Conservation (phyloP, 768 basidiomycete species). For the Mycena vulgaris region DNA sequence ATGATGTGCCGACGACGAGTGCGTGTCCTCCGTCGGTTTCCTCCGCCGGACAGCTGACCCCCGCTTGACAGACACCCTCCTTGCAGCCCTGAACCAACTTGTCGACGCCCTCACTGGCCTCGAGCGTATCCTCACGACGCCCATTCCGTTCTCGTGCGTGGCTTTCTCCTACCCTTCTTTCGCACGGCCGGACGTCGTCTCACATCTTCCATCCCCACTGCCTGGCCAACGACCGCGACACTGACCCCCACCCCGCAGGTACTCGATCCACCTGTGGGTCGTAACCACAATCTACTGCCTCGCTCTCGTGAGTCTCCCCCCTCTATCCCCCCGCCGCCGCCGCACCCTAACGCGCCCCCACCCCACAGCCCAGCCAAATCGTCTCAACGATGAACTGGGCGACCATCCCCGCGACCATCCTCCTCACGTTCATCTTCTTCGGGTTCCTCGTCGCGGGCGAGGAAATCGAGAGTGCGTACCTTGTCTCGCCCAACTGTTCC, state of each 20-base stretch:
- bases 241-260: conserved; percentile 57
- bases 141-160: conserved; percentile 81
- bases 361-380: conserved; percentile 74
- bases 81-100: conserved; percentile 66
- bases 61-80: conserved; percentile 57
- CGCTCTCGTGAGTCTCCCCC: conserved; percentile 61
- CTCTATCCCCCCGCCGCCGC: not conserved
- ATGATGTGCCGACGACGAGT: conserved; percentile 77
- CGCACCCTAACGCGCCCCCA: not conserved
- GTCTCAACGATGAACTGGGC: conserved; percentile 68
- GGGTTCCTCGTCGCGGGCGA: conserved; percentile 83
- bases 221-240: not conserved
- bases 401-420: conserved; percentile 75
- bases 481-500: not conserved
- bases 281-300: conserved; percentile 75
- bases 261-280: conserved; percentile 78
- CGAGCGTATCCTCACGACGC: conserved; percentile 82
- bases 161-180: too few species aligned
- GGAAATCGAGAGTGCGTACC: conserved; percentile 77
- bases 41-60: not conserved
- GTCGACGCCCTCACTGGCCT: conserved; percentile 79
- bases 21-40: conserved; percentile 42
- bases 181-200: too few species aligned
- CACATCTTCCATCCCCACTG: too few species aligned
- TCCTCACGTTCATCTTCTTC: conserved; percentile 78